phyloP scores from a whole-genome alignment of 805 yeast genomes.

The Lachancea lanzarotensis region DNA sequence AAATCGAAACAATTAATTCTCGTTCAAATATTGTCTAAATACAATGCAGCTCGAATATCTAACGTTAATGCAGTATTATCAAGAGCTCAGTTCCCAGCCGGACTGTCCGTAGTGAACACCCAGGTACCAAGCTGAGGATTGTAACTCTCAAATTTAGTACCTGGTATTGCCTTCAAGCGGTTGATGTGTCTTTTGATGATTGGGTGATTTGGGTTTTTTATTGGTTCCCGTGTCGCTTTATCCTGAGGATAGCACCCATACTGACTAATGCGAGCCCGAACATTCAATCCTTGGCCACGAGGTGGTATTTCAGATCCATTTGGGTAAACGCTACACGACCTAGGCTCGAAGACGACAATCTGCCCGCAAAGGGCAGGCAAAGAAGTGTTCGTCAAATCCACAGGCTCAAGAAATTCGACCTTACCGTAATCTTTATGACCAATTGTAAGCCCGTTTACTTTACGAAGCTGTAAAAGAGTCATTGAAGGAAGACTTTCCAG shows the following conservation, averaged over 20 bases:
- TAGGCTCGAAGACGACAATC: slow-evolving; percentile 52
- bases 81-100: slow-evolving; percentile 8
- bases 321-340: slow-evolving; percentile 67
- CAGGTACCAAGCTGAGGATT: slow-evolving; percentile 71
- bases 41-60: slow-evolving; percentile 1
- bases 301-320: slow-evolving; percentile 52
- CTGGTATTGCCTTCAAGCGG: slow-evolving; percentile 54
- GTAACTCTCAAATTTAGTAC: slow-evolving; percentile 63
- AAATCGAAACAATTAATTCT: neutral
- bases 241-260: slow-evolving; percentile 78
- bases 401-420: slow-evolving; percentile 71
- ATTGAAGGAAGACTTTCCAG: slow-evolving; percentile 51
- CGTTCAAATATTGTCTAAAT: neutral
- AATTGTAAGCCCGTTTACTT: slow-evolving; percentile 58
- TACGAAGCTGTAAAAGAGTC: slow-evolving; percentile 57
- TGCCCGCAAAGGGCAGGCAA: slow-evolving; percentile 60
- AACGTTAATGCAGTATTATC: slow-evolving; percentile 2
- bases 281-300: slow-evolving; percentile 76
- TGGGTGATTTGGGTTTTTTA: slow-evolving; percentile 73
- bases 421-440: slow-evolving; percentile 73
- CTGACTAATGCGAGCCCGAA: slow-evolving; percentile 64
- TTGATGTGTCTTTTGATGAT: slow-evolving; percentile 61
- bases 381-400: slow-evolving; percentile 68
- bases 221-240: slow-evolving; percentile 61
- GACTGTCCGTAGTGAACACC: slow-evolving; percentile 44